Conservation (phyloP, 257 asterid species). For the Sherardia arvensis region DNA sequence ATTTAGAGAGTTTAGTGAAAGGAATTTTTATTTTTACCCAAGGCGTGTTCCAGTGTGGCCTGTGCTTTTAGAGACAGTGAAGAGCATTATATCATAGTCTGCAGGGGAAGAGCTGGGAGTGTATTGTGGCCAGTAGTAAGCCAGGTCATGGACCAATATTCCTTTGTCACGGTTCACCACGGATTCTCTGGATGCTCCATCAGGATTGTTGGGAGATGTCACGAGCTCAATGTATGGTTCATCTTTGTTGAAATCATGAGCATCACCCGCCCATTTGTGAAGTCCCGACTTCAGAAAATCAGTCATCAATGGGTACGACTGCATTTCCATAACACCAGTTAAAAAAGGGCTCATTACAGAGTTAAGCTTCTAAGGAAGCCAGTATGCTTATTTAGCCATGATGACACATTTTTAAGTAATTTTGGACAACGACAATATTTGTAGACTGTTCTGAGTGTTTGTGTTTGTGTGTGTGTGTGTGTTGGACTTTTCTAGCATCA, state of each 20-base stretch:
- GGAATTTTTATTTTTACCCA: slow-evolving; percentile 60
- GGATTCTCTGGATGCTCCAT: slow-evolving; percentile 58
- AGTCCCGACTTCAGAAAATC: slow-evolving; percentile 79
- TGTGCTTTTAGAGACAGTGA: slow-evolving; percentile 84
- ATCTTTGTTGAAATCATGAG: slow-evolving; percentile 35
- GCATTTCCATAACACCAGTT: slow-evolving; percentile 8
- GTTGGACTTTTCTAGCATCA: neutral
- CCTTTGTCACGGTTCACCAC: slow-evolving; percentile 58
- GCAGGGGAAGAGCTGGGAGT: slow-evolving; percentile 58
- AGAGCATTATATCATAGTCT: slow-evolving; percentile 83
- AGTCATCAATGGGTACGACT: slow-evolving; percentile 80
- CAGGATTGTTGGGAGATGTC: slow-evolving; percentile 93
- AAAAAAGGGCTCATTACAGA: neutral
- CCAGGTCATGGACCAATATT: slow-evolving; percentile 63
- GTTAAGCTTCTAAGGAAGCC: neutral
- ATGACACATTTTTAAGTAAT: neutral
- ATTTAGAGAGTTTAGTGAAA: neutral
- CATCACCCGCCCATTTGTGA: slow-evolving; percentile 84
- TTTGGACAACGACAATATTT: neutral
- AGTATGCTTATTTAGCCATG: neutral
- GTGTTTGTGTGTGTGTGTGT: neutral
- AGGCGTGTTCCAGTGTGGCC: slow-evolving; percentile 91
- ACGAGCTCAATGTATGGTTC: slow-evolving; percentile 77
- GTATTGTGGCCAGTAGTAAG: slow-evolving; percentile 97
- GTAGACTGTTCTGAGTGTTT: neutral